These are phyloP conservation scores for Blastobotrys arbuscula DNA, from an alignment of 1,139 yeast species.

Conservation along the genomic window DNA sequence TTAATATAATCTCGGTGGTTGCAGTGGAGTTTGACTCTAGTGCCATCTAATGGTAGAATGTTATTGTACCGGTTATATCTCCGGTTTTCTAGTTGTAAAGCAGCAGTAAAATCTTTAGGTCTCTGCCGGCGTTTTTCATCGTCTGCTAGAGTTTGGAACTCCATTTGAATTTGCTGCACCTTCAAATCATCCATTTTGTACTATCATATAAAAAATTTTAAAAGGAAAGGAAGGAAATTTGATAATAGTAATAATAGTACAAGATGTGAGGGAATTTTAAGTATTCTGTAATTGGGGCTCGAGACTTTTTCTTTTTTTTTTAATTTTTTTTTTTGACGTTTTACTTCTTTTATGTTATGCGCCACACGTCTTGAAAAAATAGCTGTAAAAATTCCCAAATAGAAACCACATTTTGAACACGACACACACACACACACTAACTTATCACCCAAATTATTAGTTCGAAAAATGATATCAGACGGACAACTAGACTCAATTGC, in stretches of 20 bases:
- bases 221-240: too few relatives aligned
- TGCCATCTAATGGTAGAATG: conserved; percentile 55
- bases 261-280: too few relatives aligned
- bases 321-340: not conserved
- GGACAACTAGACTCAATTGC: conserved; percentile 70
- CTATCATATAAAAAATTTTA: too few relatives aligned
- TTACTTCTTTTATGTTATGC: too few relatives aligned
- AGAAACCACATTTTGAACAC: conserved; percentile 1
- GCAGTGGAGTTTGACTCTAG: conserved; percentile 44
- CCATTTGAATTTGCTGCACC: conserved; percentile 3
- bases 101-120: not conserved
- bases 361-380: too few relatives aligned
- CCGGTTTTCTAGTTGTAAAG: conserved; percentile 21
- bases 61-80: conserved; percentile 50
- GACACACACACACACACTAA: not conserved
- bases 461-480: conserved; percentile 79
- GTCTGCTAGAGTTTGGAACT: not conserved
- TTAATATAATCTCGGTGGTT: conserved; percentile 41
- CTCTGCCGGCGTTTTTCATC: conserved; percentile 2
- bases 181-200: not conserved
- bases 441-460: not conserved
- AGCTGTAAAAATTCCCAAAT: not conserved
- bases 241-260: too few relatives aligned
- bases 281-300: too few relatives aligned
- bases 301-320: too few relatives aligned